Evolutionary conservation across 352 stramenopile genomes (phyloP).

Genomic region (Phytophthora kernoviae): DNA sequence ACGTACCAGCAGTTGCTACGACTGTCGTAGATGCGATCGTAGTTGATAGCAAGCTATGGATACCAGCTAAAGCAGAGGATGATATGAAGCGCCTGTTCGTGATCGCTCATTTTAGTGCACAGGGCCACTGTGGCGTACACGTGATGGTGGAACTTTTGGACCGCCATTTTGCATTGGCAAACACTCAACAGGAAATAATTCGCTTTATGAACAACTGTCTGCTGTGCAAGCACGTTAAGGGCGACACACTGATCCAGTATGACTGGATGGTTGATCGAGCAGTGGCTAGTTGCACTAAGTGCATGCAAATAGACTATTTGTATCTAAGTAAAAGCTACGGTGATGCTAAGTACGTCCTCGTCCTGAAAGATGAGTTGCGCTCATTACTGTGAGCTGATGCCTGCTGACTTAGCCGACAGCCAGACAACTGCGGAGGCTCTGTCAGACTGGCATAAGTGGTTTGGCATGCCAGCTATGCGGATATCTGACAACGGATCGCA

Average conservation of each 20-base stretch:
- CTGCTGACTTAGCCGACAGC: constrained; percentile 1
- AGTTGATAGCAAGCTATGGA: constrained; percentile 4
- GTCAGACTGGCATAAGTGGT: constrained; percentile 4
- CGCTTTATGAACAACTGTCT: constrained; percentile 16
- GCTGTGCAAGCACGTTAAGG: constrained; percentile 17
- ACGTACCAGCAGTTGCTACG: not conserved
- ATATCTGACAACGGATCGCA: constrained; percentile 10
- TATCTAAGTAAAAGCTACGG: constrained; percentile 10
- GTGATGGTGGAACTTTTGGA: constrained; percentile 16
- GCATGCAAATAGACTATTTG: constrained; percentile 12
- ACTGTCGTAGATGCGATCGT: not conserved
- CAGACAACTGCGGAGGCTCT: constrained; percentile 3
- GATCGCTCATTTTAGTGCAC: constrained; percentile 1
- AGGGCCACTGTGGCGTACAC: constrained; percentile 8
- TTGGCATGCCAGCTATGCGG: not conserved
- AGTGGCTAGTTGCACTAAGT: constrained; percentile 4
- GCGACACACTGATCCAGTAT: constrained; percentile 1
- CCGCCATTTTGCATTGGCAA: constrained; percentile 5
- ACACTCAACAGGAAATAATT: not conserved
- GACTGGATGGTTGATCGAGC: constrained; percentile 2
- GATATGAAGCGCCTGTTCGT: constrained; percentile 9
- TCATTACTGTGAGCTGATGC: not conserved
- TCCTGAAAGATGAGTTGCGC: constrained; percentile 10
- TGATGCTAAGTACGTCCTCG: constrained; percentile 2
- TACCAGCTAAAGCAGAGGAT: not conserved